Evolutionary conservation across 1,284 basidiomycete genomes (phyloP).

Genomic region (Naganishia sp.): DNA sequence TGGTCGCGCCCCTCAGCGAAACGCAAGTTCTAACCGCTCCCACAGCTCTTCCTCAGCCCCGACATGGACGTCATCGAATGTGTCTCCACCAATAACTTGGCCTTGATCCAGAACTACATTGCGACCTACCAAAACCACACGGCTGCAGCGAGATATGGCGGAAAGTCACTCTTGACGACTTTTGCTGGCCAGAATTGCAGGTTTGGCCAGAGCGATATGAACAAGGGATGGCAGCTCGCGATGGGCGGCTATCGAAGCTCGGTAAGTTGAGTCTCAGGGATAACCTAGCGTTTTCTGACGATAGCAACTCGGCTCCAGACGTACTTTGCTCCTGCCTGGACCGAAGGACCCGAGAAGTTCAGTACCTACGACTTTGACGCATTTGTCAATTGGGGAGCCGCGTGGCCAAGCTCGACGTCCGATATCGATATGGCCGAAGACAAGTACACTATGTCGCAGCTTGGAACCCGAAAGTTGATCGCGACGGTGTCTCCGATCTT

Average conservation of each 20-base stretch:
- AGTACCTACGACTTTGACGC: conserved; percentile 35
- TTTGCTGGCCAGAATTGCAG: conserved; percentile 40
- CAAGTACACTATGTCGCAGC: conserved; percentile 34
- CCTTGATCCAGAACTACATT: conserved; percentile 38
- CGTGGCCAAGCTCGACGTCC: conserved; percentile 35
- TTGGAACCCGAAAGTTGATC: conserved; percentile 36
- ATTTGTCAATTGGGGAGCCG: conserved; percentile 38
- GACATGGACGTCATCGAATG: conserved; percentile 42
- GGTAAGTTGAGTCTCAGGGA: not conserved
- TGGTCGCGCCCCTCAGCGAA: not conserved
- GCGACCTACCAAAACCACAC: conserved; percentile 38
- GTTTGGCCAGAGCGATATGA: conserved; percentile 37
- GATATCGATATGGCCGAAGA: conserved; percentile 37
- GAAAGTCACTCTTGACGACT: conserved; percentile 38
- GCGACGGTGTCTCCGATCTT: conserved; percentile 39
- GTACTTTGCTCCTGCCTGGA: conserved; percentile 40
- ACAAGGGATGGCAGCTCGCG: conserved; percentile 35
- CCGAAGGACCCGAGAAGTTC: conserved; percentile 24
- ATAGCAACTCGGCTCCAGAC: not conserved
- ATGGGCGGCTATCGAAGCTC: conserved; percentile 21
- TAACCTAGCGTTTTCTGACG: not conserved
- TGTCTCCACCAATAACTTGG: conserved; percentile 34
- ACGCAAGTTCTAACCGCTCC: conserved; percentile 23
- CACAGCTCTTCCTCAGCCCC: conserved; percentile 39
- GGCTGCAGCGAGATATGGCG: conserved; percentile 38